Conservation (phyloP, 257 asterid species). For the Solanum tacnaense region DNA sequence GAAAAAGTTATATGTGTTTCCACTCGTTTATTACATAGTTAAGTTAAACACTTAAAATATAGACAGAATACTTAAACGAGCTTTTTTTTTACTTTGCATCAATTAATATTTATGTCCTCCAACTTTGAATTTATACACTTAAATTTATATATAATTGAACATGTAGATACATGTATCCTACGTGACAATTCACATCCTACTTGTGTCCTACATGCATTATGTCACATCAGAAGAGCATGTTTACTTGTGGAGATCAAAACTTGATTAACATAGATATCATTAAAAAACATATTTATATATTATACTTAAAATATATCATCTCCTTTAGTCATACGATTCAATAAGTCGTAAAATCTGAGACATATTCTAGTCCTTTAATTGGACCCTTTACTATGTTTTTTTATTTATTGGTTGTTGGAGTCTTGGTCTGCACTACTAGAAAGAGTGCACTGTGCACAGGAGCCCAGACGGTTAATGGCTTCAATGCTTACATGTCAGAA, state of each 20-base stretch:
- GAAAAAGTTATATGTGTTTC: too few relatives aligned
- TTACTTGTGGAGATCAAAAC: too few relatives aligned
- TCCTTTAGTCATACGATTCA: too few relatives aligned
- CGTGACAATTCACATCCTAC: neutral
- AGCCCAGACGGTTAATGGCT: constrained; percentile 25
- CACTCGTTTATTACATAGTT: too few relatives aligned
- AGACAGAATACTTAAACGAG: neutral
- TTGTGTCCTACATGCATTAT: neutral
- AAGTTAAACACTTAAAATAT: too few relatives aligned
- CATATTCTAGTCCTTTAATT: neutral
- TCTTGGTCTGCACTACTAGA: constrained; percentile 4
- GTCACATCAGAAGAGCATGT: neutral
- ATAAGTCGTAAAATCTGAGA: neutral
- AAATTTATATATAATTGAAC: too few relatives aligned
- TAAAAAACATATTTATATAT: too few relatives aligned
- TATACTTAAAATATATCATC: rapidly evolving
- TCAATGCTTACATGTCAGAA: neutral
- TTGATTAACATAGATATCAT: neutral
- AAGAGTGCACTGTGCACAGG: constrained; percentile 9
- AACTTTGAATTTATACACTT: too few relatives aligned
- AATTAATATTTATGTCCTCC: neutral
- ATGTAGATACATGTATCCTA: too few relatives aligned
- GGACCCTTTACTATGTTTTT: neutral
- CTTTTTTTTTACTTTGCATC: too few relatives aligned
- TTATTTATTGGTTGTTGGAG: neutral